A percentile compares a stretch with the other conserved stretches of the same genome.
These are phyloP conservation scores for Hyphopichia wangnamkhiaoensis DNA, from an alignment of 1,139 yeast species.

Conservation along the genomic window DNA sequence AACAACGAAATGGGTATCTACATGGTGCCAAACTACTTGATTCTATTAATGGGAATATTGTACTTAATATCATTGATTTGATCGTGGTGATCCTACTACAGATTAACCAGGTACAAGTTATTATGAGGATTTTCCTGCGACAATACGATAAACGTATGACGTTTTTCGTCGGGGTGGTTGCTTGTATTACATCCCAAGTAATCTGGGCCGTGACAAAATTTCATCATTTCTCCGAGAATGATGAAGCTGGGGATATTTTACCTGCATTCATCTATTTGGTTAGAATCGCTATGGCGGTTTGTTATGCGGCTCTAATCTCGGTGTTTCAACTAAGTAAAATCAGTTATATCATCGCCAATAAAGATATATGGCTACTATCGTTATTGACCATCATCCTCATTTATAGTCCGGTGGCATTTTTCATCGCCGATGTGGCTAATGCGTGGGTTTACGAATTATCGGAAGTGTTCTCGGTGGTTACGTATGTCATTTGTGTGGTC, in stretches of 20 bases:
- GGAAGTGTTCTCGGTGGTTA: constrained; percentile 69
- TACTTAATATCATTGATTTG: constrained; percentile 63
- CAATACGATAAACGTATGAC: constrained; percentile 70
- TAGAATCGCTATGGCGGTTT: constrained; percentile 70
- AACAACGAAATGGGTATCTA: constrained; percentile 57
- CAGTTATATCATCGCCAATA: constrained; percentile 52
- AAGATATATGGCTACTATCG: constrained; percentile 55
- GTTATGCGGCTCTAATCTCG: constrained; percentile 68
- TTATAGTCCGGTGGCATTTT: constrained; percentile 69
- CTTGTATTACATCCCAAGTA: constrained; percentile 61
- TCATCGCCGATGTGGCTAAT: constrained; percentile 75
- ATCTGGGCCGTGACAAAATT: constrained; percentile 72
- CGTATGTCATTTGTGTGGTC: constrained; percentile 72
- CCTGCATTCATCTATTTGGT: constrained; percentile 81
- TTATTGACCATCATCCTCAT: constrained; percentile 59
- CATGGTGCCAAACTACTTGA: constrained; percentile 54
- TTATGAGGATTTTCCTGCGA: constrained; percentile 70
- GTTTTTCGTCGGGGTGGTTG: constrained; percentile 58
- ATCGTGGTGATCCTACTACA: constrained; percentile 62
- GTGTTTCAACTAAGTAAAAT: constrained; percentile 60
- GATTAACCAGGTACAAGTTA: constrained; percentile 74
- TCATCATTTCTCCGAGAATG: constrained; percentile 30
- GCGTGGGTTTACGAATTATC: constrained; percentile 72
- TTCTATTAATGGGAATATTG: constrained; percentile 45
- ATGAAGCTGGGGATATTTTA: constrained; percentile 57